Conservation (phyloP, 306 rosid genomes). For the Abrus pulchellus region DNA sequence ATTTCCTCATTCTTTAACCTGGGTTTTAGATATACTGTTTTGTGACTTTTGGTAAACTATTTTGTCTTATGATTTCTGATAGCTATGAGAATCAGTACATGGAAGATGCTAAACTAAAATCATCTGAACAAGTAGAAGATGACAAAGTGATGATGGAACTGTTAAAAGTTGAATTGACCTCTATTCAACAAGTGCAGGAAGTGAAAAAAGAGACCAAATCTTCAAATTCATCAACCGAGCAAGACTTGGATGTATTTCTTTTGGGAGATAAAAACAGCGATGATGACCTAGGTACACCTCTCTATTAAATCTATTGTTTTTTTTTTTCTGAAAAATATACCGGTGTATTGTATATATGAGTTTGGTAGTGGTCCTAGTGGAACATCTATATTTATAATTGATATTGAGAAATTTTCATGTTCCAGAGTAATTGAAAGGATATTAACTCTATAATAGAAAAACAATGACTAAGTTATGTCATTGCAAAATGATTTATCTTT, state of each 20-base stretch:
- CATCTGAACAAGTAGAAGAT: conserved; percentile 55
- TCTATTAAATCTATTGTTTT: conserved; percentile 25
- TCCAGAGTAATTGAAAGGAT: conserved; percentile 15
- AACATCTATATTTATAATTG: conserved; percentile 8
- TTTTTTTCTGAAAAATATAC: conserved; percentile 31
- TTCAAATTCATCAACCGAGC: conserved; percentile 58
- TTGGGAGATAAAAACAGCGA: conserved; percentile 70
- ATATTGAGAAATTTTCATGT: background rate
- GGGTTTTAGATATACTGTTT: conserved; percentile 38
- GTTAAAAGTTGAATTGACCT: conserved; percentile 51
- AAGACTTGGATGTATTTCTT: conserved; percentile 77
- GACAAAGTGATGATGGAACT: conserved; percentile 49
- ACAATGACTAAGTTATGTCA: background rate
- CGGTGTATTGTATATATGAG: background rate
- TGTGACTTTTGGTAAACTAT: conserved; percentile 17
- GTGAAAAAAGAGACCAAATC: conserved; percentile 47
- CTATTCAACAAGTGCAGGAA: conserved; percentile 55
- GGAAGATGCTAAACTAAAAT: conserved; percentile 57
- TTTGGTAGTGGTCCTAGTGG: conserved; percentile 3
- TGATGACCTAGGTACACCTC: conserved; percentile 62
- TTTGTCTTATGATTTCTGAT: conserved; percentile 44
- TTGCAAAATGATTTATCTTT: conserved; percentile 13
- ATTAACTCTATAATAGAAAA: conserved; percentile 17
- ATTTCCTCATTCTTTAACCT: conserved; percentile 3
- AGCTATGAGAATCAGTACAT: conserved; percentile 71